Percentiles rank a stretch among this genome's conserved stretches.
Evolutionary conservation across 352 stramenopile genomes (phyloP).

Genomic region (Globisporangium lucens): DNA sequence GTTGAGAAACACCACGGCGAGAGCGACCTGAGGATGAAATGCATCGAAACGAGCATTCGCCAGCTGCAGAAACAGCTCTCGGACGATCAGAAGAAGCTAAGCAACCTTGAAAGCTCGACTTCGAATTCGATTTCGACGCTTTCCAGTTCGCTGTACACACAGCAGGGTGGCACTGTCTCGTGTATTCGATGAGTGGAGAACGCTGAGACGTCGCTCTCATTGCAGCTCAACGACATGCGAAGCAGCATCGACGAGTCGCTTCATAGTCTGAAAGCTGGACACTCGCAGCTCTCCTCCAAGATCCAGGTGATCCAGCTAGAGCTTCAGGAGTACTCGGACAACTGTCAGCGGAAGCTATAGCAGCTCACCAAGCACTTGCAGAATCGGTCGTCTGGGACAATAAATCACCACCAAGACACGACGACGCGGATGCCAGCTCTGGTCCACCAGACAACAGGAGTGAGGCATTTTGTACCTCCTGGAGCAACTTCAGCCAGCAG

Average conservation of each 20-base stretch:
- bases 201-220: constrained; percentile 19
- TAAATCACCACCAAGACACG: background rate
- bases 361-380: constrained; percentile 26
- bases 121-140: constrained; percentile 12
- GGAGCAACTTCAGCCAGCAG: background rate
- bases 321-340: constrained; percentile 31
- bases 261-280: constrained; percentile 17
- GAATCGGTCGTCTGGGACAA: background rate
- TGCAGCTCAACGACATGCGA: constrained; percentile 25
- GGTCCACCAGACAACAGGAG: background rate
- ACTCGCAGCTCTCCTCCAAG: constrained; percentile 39
- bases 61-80: constrained; percentile 30
- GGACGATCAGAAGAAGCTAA: constrained; percentile 20
- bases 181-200: constrained; percentile 30
- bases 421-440: background rate
- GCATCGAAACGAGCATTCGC: constrained; percentile 18
- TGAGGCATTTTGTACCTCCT: background rate
- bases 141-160: constrained; percentile 1
- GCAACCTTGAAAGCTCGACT: constrained; percentile 23
- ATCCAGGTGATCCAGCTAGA: constrained; percentile 44
- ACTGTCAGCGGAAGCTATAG: constrained; percentile 25
- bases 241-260: constrained; percentile 23
- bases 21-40: constrained; percentile 17
- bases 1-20: constrained; percentile 26
- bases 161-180: constrained; percentile 19